Base-by-base conservation (phyloP, 805 yeast genomes). In the Spathaspora passalidarum region DNA sequence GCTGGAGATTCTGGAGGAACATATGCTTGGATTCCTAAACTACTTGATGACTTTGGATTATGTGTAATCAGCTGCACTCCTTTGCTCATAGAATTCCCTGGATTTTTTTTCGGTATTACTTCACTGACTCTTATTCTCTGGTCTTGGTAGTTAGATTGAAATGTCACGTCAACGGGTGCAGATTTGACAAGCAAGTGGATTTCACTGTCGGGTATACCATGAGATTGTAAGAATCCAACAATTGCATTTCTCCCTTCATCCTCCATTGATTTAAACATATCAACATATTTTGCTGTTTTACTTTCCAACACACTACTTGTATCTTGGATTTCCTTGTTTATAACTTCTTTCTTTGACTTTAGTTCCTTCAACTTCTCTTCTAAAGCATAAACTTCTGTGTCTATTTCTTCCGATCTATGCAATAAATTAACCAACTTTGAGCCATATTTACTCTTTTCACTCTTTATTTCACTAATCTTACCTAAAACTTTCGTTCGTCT, bases 251-350 rank as follows among this genome's bases (percentile, higher is more conserved):
- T 57, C 14, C 78, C 81, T n/a, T 57, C 51, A 2, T 34, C 45
- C 40, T 76, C 80, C 20, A 75, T 56, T 4, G 59, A 61, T 21
- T 61, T 62, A 40, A 76, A 69, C 21, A 68, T 54, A 32, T 73
- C 73, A 13, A 70, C 70, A 48, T 72, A 75, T 36, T 67, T 67
- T 10, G 78, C 72, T 0, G 79, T 56, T 49, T 65, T 70, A 46
- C 78, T 73, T 45, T 79, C 83, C 20, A 79, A 51, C 2, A 79
- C 68, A 2, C 82, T 77, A 51, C 75, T 71, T 0, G 82, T 69
- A 16, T 68, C 69, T 20, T 65, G 61, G 22, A 78, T 59, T 52
- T 78, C 82, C 8, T 51, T 43, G 8, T 55, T 52, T 0, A 79
- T 43, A 3, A 67, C 47, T 9, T 46, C 50, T 42, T 69, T 69